Conservation (phyloP, 306 rosid species). For the Dalbergia cultrata region DNA sequence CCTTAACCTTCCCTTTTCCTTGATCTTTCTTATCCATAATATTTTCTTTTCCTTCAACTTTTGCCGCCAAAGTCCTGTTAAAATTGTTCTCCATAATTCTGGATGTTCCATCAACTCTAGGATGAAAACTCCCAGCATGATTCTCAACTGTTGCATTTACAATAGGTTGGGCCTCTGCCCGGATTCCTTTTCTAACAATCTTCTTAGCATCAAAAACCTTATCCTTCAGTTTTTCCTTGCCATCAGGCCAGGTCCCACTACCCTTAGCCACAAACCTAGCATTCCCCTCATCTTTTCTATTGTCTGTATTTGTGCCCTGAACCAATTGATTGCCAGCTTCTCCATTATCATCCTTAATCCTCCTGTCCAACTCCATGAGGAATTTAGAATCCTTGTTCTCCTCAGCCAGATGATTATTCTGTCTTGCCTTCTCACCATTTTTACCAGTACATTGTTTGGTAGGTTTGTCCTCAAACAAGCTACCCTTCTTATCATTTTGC, state of each 20-base stretch:
- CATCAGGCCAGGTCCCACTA: conserved; percentile 50
- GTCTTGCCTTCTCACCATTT: conserved; percentile 67
- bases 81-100: conserved; percentile 55
- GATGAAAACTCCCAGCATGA: conserved; percentile 52
- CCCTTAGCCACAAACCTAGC: conserved; percentile 66
- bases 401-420: conserved; percentile 59
- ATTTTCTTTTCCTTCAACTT: conserved; percentile 52
- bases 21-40: conserved; percentile 60
- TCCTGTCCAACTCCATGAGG: conserved; percentile 69
- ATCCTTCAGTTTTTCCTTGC: conserved; percentile 60
- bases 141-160: conserved; percentile 62
- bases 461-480: conserved; percentile 58
- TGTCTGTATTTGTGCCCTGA: conserved; percentile 55
- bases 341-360: conserved; percentile 63
- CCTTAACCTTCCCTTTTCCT: conserved; percentile 64
- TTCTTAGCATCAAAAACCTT: conserved; percentile 59
- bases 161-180: conserved; percentile 47
- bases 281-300: conserved; percentile 67
- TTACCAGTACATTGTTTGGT: conserved; percentile 56
- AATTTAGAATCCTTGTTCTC: conserved; percentile 65
- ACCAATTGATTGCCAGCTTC: conserved; percentile 59
- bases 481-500: conserved; percentile 53
- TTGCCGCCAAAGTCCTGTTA: conserved; percentile 57
- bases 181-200: conserved; percentile 60
- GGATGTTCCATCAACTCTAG: conserved; percentile 62